Conservation (phyloP, 768 basidiomycete genomes). For the Boletales sp. region DNA sequence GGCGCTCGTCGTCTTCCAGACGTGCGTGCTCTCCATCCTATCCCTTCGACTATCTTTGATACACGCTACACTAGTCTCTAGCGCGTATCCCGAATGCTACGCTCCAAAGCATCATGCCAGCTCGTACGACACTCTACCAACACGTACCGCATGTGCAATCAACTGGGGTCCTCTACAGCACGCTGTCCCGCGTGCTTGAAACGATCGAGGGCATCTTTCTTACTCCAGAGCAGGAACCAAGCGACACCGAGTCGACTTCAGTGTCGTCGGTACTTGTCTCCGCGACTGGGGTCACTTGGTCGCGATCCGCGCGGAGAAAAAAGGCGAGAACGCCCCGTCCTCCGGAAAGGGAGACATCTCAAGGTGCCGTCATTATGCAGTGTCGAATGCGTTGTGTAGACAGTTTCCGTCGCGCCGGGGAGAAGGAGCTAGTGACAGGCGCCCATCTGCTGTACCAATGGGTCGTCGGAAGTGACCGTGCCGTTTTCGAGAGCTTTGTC, state of each 20-base stretch:
- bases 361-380: constrained; percentile 12
- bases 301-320: constrained; percentile 58
- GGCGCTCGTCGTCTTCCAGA: constrained; percentile 64
- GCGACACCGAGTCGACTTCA: neutral
- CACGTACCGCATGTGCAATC: constrained; percentile 21
- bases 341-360: neutral
- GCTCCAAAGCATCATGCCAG: constrained; percentile 53
- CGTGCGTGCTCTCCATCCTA: constrained; percentile 43
- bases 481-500: constrained; percentile 62
- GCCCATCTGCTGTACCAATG: constrained; percentile 47
- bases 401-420: constrained; percentile 10
- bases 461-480: constrained; percentile 56
- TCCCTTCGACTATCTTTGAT: constrained; percentile 19
- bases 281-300: constrained; percentile 56
- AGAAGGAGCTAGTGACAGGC: constrained; percentile 4
- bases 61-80: constrained; percentile 32
- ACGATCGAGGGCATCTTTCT: constrained; percentile 30
- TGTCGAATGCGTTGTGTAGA: constrained; percentile 25
- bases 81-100: constrained; percentile 38
- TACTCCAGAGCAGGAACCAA: neutral
- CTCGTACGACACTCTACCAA: constrained; percentile 53
- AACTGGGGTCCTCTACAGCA: constrained; percentile 6
- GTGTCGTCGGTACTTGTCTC: constrained; percentile 24
- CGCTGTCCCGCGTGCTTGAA: constrained; percentile 31
- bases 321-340: constrained; percentile 19